These are phyloP conservation scores for Nannochloropsis gaditana DNA, from an alignment of 108 stramenopile species.

Conservation along the genomic window DNA sequence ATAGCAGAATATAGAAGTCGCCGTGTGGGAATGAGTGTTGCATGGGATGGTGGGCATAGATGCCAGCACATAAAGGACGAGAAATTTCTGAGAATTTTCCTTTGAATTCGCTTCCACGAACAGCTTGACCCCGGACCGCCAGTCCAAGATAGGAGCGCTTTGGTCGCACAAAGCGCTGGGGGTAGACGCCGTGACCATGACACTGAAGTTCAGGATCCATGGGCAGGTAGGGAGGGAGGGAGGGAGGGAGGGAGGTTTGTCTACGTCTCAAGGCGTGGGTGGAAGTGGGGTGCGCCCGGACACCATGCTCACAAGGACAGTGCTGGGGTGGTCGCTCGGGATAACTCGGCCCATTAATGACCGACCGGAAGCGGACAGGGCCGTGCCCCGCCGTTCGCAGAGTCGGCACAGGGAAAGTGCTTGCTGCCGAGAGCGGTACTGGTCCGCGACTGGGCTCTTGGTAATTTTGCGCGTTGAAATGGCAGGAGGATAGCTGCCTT, in stretches of 20 bases:
- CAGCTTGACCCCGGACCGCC: constrained; percentile 53
- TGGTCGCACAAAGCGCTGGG: constrained; percentile 28
- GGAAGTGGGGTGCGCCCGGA: too few species aligned
- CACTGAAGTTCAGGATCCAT: constrained; percentile 49
- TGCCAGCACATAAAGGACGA: too few species aligned
- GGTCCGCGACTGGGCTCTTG: too few species aligned
- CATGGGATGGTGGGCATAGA: not conserved
- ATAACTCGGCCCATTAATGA: too few species aligned
- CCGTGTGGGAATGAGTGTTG: not conserved
- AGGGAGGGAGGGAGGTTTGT: not conserved
- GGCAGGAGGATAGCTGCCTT: not conserved
- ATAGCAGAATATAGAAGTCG: not conserved
- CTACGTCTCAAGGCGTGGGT: too few species aligned
- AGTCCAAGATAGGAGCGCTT: constrained; percentile 48
- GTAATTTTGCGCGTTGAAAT: too few species aligned
- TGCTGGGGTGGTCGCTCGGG: too few species aligned
- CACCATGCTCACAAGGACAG: too few species aligned
- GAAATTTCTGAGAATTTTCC: not conserved
- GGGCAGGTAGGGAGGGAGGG: constrained; percentile 22
- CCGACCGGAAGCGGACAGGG: too few species aligned
- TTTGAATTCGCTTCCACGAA: not conserved
- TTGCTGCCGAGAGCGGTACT: too few species aligned
- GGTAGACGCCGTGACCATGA: constrained; percentile 21
- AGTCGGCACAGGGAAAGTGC: too few species aligned
- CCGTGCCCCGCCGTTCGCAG: too few species aligned